phyloP scores from a whole-genome alignment of 257 asterid genomes.

The Schizonepeta tenuifolia region DNA sequence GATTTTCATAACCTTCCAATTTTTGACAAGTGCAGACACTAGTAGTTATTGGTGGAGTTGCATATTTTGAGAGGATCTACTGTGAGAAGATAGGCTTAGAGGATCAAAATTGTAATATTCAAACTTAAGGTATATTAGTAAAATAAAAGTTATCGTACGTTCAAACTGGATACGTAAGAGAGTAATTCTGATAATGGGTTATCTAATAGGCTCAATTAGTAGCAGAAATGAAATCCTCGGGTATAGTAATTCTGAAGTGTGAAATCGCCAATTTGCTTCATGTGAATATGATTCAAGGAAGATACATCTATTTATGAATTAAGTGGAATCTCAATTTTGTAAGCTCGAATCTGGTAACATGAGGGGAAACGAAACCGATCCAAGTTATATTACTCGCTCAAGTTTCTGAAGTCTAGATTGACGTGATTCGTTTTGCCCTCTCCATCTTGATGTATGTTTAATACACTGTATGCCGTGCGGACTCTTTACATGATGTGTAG shows the following conservation, averaged over 20 bases:
- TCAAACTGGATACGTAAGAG: background rate
- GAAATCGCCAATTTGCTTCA: background rate
- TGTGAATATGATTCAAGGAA: too few species aligned
- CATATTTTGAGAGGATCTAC: background rate
- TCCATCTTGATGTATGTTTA: background rate
- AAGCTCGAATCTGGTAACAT: background rate
- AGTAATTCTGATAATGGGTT: background rate
- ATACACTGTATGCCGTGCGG: background rate
- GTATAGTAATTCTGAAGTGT: background rate
- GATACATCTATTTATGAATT: too few species aligned
- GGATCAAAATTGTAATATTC: conserved; percentile 1
- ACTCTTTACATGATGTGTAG: background rate
- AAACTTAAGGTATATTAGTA: background rate
- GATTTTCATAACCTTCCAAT: background rate
- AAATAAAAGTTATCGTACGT: background rate
- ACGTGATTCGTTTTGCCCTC: conserved; percentile 7
- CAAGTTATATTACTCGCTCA: conserved; percentile 2
- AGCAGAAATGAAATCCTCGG: background rate
- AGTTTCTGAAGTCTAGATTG: conserved; percentile 3
- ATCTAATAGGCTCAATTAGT: background rate
- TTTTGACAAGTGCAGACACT: background rate
- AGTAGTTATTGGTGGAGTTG: conserved; percentile 15
- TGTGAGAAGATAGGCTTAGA: background rate
- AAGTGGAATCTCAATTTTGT: background rate
- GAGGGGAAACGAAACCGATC: background rate